Evolutionary conservation across 2,329 filamentous ascomycete genomes (phyloP).

Genomic region (Hawksworthiomyces lignivorus): DNA sequence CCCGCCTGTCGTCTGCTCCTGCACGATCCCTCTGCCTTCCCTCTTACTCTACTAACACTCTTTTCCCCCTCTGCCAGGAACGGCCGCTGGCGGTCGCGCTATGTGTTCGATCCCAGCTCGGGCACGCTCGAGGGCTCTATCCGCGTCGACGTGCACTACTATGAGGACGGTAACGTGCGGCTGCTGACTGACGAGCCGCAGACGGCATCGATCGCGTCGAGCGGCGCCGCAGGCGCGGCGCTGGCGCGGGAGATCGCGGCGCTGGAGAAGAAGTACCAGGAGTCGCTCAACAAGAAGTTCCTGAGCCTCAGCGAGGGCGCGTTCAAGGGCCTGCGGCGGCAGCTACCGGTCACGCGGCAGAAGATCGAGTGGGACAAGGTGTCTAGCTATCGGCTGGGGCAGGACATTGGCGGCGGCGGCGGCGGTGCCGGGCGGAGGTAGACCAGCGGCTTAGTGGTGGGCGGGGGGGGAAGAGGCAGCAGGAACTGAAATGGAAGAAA

Average conservation of each 20-base stretch:
- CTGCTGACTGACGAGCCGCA: slow-evolving; percentile 81
- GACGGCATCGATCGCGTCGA: slow-evolving; percentile 51
- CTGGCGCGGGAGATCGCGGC: slow-evolving; percentile 71
- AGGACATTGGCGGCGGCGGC: slow-evolving; percentile 67
- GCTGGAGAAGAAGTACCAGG: slow-evolving; percentile 88
- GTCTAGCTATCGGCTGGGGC: slow-evolving; percentile 77
- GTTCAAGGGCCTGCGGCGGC: slow-evolving; percentile 87
- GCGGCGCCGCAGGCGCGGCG: slow-evolving; percentile 54
- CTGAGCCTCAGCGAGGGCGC: slow-evolving; percentile 82
- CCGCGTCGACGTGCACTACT: slow-evolving; percentile 97
- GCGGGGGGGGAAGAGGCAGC: slow-evolving; percentile 35
- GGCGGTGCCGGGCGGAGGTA: background rate
- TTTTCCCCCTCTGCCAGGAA: slow-evolving; percentile 52
- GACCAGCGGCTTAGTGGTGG: no score
- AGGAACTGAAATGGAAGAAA: background rate
- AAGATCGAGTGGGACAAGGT: slow-evolving; percentile 99
- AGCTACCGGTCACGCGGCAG: slow-evolving; percentile 92
- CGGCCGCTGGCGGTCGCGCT: slow-evolving; percentile 88
- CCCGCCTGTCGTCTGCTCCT: background rate
- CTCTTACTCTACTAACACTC: background rate
- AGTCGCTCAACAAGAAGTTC: slow-evolving; percentile 90
- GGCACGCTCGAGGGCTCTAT: slow-evolving; percentile 67
- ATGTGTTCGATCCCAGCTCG: slow-evolving; percentile 67
- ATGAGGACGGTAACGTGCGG: slow-evolving; percentile 96
- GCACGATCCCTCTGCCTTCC: background rate